Conservation (phyloP, 2,329 filamentous ascomycete genomes). For the Talaromyces sp. region DNA sequence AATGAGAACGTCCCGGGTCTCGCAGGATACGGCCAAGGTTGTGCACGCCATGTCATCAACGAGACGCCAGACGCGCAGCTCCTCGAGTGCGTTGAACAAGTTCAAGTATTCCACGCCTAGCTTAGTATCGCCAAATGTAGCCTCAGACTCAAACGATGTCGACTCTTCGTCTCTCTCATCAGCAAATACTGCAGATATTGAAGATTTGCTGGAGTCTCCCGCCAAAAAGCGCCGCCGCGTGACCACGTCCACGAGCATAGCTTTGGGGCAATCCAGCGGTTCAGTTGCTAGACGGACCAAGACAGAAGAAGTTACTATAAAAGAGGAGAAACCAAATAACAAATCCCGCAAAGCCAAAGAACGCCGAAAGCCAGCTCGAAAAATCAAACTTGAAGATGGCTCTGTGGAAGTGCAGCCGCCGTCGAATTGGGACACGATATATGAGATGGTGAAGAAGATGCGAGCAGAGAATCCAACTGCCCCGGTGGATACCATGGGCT, state of each 20-base stretch:
- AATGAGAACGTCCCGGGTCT: slow-evolving; percentile 56
- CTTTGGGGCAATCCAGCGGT: slow-evolving; percentile 13
- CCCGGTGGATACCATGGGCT: slow-evolving; percentile 96
- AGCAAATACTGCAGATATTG: slow-evolving; percentile 47
- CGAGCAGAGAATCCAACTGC: slow-evolving; percentile 60
- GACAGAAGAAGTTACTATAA: slow-evolving; percentile 19
- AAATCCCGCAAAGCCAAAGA: slow-evolving; percentile 24
- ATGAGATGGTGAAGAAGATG: slow-evolving; percentile 72
- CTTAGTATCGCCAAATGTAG: slow-evolving; percentile 24
- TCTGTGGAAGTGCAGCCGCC: slow-evolving; percentile 51
- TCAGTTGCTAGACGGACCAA: slow-evolving; percentile 15
- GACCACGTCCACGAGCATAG: slow-evolving; percentile 17
- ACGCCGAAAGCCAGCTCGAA: slow-evolving; percentile 36
- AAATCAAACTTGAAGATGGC: slow-evolving; percentile 32
- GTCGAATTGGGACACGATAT: slow-evolving; percentile 77
- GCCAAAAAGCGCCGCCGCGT: slow-evolving; percentile 46
- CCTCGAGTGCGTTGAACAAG: slow-evolving; percentile 18
- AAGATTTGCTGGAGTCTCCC: slow-evolving; percentile 45
- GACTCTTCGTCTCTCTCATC: slow-evolving; percentile 30
- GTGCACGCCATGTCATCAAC: slow-evolving; percentile 42
- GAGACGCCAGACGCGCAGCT: slow-evolving; percentile 43
- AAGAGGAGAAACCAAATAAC: slow-evolving; percentile 16
- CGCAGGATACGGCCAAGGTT: slow-evolving; percentile 54
- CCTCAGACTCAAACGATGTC: slow-evolving; percentile 24
- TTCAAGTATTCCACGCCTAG: slow-evolving; percentile 21